Evolutionary conservation across 805 yeast genomes (phyloP).

Genomic region (Candida mattraensis): DNA sequence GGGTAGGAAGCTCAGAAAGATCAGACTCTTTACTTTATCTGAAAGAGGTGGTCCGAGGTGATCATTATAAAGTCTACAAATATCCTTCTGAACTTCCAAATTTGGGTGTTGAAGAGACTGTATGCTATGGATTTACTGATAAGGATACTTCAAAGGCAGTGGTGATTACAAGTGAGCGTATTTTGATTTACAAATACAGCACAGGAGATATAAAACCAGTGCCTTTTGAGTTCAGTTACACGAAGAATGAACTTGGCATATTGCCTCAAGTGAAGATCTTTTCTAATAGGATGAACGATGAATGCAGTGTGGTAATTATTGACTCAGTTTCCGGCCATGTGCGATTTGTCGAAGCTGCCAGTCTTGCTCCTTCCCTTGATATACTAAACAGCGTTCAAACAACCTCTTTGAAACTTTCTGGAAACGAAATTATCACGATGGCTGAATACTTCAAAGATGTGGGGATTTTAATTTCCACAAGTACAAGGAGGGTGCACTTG

Average conservation of each 20-base stretch:
- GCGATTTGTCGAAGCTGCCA: constrained; percentile 73
- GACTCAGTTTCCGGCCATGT: constrained; percentile 58
- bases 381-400: constrained; percentile 33
- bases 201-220: constrained; percentile 61
- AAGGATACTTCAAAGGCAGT: constrained; percentile 30
- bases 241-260: constrained; percentile 26
- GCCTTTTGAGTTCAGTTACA: constrained; percentile 51
- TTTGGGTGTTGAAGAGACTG: constrained; percentile 31
- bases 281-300: constrained; percentile 49
- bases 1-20: too few species aligned
- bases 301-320: constrained; percentile 72
- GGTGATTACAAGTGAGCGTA: constrained; percentile 44
- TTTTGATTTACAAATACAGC: constrained; percentile 68
- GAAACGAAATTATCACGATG: constrained; percentile 55
- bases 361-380: constrained; percentile 60
- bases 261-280: constrained; percentile 59
- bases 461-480: constrained; percentile 71
- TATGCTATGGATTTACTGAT: constrained; percentile 24
- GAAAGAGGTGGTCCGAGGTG: constrained; percentile 57
- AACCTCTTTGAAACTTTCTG: constrained; percentile 41
- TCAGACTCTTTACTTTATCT: too few species aligned
- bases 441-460: constrained; percentile 68
- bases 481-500: constrained; percentile 63
- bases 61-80: constrained; percentile 55
- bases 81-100: constrained; percentile 55